Base-by-base conservation (phyloP, 176 grass and related monocot genomes). In the Panicum miliaceum region DNA sequence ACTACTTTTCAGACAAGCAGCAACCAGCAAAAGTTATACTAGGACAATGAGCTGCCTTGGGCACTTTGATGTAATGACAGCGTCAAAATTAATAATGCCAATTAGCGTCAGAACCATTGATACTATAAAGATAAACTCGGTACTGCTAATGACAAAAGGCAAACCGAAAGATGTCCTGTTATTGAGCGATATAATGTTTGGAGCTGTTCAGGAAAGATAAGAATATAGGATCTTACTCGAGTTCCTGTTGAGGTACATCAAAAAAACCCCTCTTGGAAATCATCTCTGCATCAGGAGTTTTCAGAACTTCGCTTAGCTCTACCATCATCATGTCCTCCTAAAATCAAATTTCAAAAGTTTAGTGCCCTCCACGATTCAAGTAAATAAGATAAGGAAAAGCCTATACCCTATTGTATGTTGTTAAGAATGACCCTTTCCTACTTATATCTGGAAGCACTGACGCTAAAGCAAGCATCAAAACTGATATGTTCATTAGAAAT, bases 261-360 rank as follows among this genome's bases (percentile, higher is more conserved):
- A 91, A 91, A 53, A 96, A 70, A 65, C 84, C 91, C 71, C 89
- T 86, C 84, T 99, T 94, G 19, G 93, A 92, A 54, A 90, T 89
- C 72, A 94, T 99, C 86, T 92, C 93, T 72, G 81, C 93, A 47
- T 90, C 91, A 35, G 90, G 91, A 67, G 90, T 86, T 53, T 88
- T 92, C 41, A 96, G 88, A 82, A 94, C 93, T 79, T 90, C 92
- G 81, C 91, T 99, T 66, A 94, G 84, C 68, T 99, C 93, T 38
- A 99, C 96, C 96, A 99, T 99, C 46, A 90, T 88, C 81, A 94
- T 94, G 27, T 96, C 87, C 85, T 95, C 96, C 93, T 98, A 80
- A 64, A 91, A 88, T n/a, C 3, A 69, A 35, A 72, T 47, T 80
- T 32, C 13, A 34, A 65, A 81, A 45, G 20, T n/a, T 82, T 19